These are phyloP conservation scores for Takashimella tepidaria DNA, from an alignment of 1,284 basidiomycete species.

Conservation along the genomic window DNA sequence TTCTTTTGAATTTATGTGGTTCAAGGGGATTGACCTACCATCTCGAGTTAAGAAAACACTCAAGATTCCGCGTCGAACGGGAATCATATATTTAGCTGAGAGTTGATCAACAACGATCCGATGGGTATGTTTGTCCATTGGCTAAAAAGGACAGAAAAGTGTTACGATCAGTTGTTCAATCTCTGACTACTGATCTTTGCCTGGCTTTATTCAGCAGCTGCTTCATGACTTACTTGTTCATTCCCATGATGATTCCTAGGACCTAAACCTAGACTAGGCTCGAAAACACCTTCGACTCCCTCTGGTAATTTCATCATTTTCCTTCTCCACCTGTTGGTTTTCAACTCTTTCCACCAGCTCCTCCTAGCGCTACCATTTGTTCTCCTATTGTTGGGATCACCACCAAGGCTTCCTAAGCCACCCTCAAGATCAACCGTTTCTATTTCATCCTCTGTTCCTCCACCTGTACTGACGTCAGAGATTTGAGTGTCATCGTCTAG, in stretches of 20 bases:
- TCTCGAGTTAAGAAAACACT: constrained; percentile 46
- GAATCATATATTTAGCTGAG: constrained; percentile 47
- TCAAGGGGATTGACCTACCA: constrained; percentile 23
- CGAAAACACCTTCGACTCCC: constrained; percentile 46
- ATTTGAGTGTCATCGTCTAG: neutral
- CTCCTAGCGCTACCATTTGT: neutral
- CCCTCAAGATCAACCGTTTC: neutral
- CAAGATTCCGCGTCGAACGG: constrained; percentile 40
- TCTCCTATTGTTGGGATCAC: no score
- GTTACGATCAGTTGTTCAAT: no score
- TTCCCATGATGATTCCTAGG: constrained; percentile 12
- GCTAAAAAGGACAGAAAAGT: constrained; percentile 6
- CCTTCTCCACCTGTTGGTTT: neutral
- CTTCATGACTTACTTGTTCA: constrained; percentile 14
- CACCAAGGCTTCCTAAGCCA: no score
- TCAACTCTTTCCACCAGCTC: constrained; percentile 8
- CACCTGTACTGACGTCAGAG: neutral
- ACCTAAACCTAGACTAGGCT: constrained; percentile 23
- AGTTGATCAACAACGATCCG: constrained; percentile 43
- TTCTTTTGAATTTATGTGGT: no score
- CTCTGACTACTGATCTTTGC: no score
- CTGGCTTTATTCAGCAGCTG: constrained; percentile 1
- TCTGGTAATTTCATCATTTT: constrained; percentile 30
- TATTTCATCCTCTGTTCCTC: neutral
- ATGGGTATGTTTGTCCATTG: constrained; percentile 33